Conservation (phyloP, 1,139 yeast species). For the Scheffersomyces cryptocercus region DNA sequence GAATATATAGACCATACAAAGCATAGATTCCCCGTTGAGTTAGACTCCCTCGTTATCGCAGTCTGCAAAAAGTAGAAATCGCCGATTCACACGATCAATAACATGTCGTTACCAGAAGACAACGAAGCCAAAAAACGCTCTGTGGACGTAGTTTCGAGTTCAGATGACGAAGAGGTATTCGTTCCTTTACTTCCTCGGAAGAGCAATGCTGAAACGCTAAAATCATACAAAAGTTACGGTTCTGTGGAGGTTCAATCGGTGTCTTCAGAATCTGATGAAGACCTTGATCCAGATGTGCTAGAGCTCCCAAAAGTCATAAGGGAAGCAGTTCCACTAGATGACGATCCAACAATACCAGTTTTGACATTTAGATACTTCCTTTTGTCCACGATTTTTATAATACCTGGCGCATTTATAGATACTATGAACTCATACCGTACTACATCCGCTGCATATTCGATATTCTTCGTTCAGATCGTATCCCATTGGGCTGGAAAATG, state of each 20-base stretch:
- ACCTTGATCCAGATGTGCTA: constrained; percentile 16
- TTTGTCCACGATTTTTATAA: constrained; percentile 37
- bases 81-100: too few species aligned
- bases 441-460: constrained; percentile 48
- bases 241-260: neutral
- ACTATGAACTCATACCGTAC: constrained; percentile 51
- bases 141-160: too few species aligned
- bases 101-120: too few species aligned
- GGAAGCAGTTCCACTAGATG: constrained; percentile 35
- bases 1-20: too few species aligned
- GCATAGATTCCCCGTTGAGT: too few species aligned
- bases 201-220: neutral
- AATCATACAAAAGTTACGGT: neutral
- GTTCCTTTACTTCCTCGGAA: neutral
- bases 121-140: too few species aligned
- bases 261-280: constrained; percentile 2
- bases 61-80: too few species aligned
- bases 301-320: constrained; percentile 32
- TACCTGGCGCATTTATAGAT: constrained; percentile 51
- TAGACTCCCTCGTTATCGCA: too few species aligned
- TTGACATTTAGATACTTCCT: constrained; percentile 44
- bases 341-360: constrained; percentile 36
- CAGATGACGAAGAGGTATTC: neutral
- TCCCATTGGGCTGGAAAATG: constrained; percentile 45
- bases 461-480: constrained; percentile 47